Base-by-base conservation (phyloP, 2,329 filamentous ascomycete genomes). In the Neoascochyta sp. region DNA sequence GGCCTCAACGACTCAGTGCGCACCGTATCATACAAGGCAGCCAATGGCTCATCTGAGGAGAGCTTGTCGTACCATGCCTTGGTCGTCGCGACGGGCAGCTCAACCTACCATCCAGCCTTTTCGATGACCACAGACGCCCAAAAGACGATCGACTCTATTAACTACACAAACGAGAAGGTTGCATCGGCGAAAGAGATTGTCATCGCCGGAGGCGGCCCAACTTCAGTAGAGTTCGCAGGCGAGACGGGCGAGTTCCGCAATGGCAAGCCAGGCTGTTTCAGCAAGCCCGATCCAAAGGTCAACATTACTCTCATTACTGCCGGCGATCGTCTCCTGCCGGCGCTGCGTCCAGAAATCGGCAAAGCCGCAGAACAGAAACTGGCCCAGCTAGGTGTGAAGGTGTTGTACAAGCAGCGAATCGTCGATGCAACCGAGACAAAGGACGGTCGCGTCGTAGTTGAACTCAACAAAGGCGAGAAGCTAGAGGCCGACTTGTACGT, bases 71-170 rank as follows among this genome's bases (percentile, higher is more conserved):
- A 73, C 50, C 68, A 76, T 42, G 69, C 72, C n/a, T 62, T 79
- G 3, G 61, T 79, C 27, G 69, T 78, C 35, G 73, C 74, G 7
- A 75, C 74, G 1, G 75, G 75, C 6, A 69, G 69, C 21, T 65
- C 50, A 9, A 72, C 74, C 1, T 53, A 63, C 7, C 61, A 67
- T 15, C 60, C 67, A 0, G 55, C 66, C 3, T 60, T 71, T 29
- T 71, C 70, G 14, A 52, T 65, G 9, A 64, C 68, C 22, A 64
- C 59, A 18, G 35, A 39, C 26, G 41, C 43, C 7, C 41, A 47
- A 23, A 40, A 38, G 3, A 50, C 49, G 1, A 24, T 54, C 9
- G 40, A 49, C 8, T 50, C 64, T 3, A 42, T 70, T 19, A 52
- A 64, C 21, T 43, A 44, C 23, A 54, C 56, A 22, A 67, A 65